Evolutionary conservation across 371 early-diverging fungal species (phyloP).

Genomic region (Syncephalastrum contaminatum): DNA sequence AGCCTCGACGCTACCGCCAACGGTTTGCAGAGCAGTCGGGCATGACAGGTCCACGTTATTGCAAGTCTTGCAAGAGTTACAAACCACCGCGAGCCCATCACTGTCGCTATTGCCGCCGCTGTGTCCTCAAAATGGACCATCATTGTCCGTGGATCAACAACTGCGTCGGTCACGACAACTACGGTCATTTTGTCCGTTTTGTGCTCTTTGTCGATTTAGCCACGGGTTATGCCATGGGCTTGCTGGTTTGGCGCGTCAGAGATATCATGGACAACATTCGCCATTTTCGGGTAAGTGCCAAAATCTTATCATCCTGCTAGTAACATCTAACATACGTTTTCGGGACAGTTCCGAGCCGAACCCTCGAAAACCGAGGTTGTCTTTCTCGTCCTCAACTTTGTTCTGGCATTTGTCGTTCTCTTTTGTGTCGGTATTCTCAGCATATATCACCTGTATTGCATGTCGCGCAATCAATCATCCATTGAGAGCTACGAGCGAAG

Average conservation of each 20-base stretch:
- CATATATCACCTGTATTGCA: constrained; percentile 82
- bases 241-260: constrained; percentile 38
- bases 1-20: background rate
- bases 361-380: constrained; percentile 64
- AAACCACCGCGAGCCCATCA: constrained; percentile 90
- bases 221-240: constrained; percentile 41
- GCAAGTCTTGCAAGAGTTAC: constrained; percentile 67
- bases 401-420: constrained; percentile 70
- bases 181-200: constrained; percentile 89
- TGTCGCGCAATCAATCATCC: constrained; percentile 87
- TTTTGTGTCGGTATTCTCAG: constrained; percentile 83
- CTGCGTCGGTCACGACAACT: constrained; percentile 91
- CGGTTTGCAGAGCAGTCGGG: constrained; percentile 15
- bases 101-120: constrained; percentile 78
- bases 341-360: constrained; percentile 45
- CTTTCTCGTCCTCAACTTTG: constrained; percentile 74
- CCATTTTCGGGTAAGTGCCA: constrained; percentile 32
- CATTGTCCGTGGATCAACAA: constrained; percentile 99
- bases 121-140: constrained; percentile 91
- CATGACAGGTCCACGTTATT: constrained; percentile 63
- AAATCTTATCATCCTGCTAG: background rate
- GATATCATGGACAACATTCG: constrained; percentile 37
- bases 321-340: background rate
- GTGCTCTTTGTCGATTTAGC: constrained; percentile 69
- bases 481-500: constrained; percentile 87